Evolutionary conservation across 306 rosid species (phyloP).

Genomic region (Fragaria nilgerrensis): DNA sequence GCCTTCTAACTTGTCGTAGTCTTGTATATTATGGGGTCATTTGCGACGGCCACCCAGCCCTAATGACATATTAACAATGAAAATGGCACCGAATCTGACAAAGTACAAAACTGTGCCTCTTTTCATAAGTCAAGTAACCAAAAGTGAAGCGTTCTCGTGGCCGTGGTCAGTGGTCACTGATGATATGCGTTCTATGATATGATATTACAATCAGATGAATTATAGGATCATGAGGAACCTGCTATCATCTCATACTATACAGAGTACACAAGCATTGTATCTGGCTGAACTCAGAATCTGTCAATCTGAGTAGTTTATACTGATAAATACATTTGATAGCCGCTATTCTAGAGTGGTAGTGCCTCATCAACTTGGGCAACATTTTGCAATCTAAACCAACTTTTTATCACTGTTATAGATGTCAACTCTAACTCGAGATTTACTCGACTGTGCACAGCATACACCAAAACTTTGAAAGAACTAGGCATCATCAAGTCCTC

Average conservation of each 20-base stretch:
- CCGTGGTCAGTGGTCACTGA: too few relatives aligned
- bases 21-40: neutral
- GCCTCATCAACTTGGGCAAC: neutral
- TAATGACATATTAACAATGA: neutral
- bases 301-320: neutral
- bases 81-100: neutral
- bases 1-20: neutral
- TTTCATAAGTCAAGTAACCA: too few relatives aligned
- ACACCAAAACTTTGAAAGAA: constrained; percentile 50
- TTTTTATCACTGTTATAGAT: neutral
- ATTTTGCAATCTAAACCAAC: neutral
- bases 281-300: neutral
- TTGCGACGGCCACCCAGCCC: neutral
- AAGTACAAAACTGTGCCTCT: too few relatives aligned
- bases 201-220: neutral
- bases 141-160: too few relatives aligned
- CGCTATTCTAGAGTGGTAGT: constrained; percentile 23
- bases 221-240: neutral
- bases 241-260: constrained; percentile 23
- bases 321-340: constrained; percentile 4
- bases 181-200: too few relatives aligned
- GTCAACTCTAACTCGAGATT: constrained; percentile 26
- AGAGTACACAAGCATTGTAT: constrained; percentile 16
- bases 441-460: constrained; percentile 26
- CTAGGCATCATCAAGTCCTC: constrained; percentile 29